These are phyloP conservation scores for Cyclanthera cordifolia DNA, from an alignment of 306 rosid species.

Conservation along the genomic window DNA sequence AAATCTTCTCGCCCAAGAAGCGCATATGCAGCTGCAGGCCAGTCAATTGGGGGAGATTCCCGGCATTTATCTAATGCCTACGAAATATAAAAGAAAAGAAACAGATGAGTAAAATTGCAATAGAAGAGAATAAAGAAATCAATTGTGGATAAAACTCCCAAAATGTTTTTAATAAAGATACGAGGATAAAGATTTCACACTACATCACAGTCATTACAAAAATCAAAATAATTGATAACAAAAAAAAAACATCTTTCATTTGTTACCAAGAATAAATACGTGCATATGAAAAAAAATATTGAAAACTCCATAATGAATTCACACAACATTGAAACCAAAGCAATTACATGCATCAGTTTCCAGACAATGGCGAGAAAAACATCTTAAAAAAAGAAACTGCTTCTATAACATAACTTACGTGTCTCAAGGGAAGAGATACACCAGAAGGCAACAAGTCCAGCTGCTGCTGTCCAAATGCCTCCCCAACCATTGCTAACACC, in stretches of 20 bases:
- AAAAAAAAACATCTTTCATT: neutral
- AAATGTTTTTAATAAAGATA: neutral
- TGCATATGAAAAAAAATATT: neutral
- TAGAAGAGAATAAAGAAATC: constrained; percentile 2
- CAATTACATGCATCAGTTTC: neutral
- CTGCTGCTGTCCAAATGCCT: constrained; percentile 88
- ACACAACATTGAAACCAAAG: neutral
- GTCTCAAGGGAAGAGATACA: constrained; percentile 80
- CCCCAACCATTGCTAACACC: constrained; percentile 94
- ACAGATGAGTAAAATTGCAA: constrained; percentile 2
- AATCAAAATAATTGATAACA: neutral
- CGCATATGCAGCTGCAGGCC: constrained; percentile 96
- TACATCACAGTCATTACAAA: no score
- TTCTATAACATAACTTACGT: constrained; percentile 43
- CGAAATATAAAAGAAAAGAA: constrained; percentile 24
- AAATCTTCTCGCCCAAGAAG: constrained; percentile 97
- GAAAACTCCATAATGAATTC: neutral
- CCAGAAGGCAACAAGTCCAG: constrained; percentile 90
- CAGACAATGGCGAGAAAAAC: neutral
- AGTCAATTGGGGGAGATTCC: constrained; percentile 86
- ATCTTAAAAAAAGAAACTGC: neutral
- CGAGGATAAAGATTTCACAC: neutral
- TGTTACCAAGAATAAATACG: neutral
- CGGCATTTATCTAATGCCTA: constrained; percentile 94
- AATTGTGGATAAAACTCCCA: neutral